These are phyloP conservation scores for Globisporangium rhizosaccharum DNA, from an alignment of 352 stramenopile genomes.

Conservation along the genomic window DNA sequence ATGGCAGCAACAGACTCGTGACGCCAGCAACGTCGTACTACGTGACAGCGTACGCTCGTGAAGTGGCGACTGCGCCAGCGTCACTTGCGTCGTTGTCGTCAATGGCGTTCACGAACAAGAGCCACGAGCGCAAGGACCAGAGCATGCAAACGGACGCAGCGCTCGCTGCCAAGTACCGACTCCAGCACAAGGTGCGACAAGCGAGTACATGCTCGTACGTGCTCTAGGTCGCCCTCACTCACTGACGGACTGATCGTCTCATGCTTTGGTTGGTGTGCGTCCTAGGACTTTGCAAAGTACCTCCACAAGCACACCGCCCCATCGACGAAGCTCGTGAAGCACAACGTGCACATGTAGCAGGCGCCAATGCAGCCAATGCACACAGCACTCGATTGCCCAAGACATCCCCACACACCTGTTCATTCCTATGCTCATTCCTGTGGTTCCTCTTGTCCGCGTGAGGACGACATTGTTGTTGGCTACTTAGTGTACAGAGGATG, in stretches of 20 bases:
- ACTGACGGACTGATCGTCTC: background rate
- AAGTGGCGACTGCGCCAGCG: conserved; percentile 5
- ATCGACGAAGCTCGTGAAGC: conserved; percentile 27
- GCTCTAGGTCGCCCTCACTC: background rate
- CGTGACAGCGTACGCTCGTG: conserved; percentile 28
- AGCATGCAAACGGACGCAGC: conserved; percentile 19
- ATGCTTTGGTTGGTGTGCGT: conserved; percentile 1
- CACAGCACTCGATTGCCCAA: background rate
- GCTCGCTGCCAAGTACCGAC: conserved; percentile 36
- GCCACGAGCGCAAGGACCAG: conserved; percentile 29
- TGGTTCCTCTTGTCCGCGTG: background rate
- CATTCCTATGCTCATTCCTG: too few relatives aligned
- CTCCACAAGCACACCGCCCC: conserved; percentile 26
- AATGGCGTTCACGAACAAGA: conserved; percentile 11
- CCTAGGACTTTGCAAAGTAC: conserved; percentile 42
- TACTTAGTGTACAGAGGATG: background rate
- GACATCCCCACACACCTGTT: too few relatives aligned
- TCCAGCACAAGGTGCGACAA: conserved; percentile 31
- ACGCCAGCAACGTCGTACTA: conserved; percentile 28
- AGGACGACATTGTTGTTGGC: background rate
- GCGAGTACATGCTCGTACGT: background rate
- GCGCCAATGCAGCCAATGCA: background rate
- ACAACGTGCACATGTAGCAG: conserved; percentile 28
- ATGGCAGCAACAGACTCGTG: background rate
- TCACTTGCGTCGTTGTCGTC: conserved; percentile 2